Evolutionary conservation across 1,284 basidiomycete genomes (phyloP), one percentile per base, ranked within the genome.

Genomic region (Grifola frondosa): DNA sequence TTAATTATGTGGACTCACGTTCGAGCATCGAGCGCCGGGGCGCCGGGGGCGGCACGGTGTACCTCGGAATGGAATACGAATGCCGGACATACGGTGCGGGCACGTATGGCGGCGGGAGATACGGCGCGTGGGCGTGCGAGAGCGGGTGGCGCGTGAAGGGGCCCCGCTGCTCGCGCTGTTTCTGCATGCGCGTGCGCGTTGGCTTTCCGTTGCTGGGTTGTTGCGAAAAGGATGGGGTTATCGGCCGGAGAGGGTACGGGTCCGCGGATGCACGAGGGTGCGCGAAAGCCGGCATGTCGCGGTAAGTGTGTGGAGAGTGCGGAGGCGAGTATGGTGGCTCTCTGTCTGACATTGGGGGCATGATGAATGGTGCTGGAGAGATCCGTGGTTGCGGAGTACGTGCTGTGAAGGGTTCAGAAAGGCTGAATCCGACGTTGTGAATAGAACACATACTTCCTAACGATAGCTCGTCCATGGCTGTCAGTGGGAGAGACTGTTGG

Each of bases 1-100:
- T n/a, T n/a, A n/a, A n/a, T n/a, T n/a, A n/a, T n/a, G n/a, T n/a
- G 22, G 37, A 60, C 77, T 53, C 63, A 84, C 84, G 80, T 54
- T 84, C 73, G 16, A 74, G 50, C 65, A 74, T 69, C 8, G 48
- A 46, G 28, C 64, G 66, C 32, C 66, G 47, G 56, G 64, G 49
- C 9, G 43, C 45, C 20, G 47, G 36, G 13, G 48, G 37, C 9
- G 50, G 29, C 7, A 53, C 44, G 7, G 38, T 23, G 20, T 50
- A 44, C 44, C 31, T 42, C 17, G 44, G 47, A 20, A 32, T 42
- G 31, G 41, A 16, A 33, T 44, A 53, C 15, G 38, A 37, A 32
- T 48, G 49, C 38, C 40, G 43, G 13, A 40, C 11, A 34, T 49
- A 51, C 8, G 49, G 38, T 5, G 43, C 44, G 17, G 42, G 24